phyloP scores from a whole-genome alignment of 2,329 filamentous ascomycete species.

The Chaetothyriales sp. region DNA sequence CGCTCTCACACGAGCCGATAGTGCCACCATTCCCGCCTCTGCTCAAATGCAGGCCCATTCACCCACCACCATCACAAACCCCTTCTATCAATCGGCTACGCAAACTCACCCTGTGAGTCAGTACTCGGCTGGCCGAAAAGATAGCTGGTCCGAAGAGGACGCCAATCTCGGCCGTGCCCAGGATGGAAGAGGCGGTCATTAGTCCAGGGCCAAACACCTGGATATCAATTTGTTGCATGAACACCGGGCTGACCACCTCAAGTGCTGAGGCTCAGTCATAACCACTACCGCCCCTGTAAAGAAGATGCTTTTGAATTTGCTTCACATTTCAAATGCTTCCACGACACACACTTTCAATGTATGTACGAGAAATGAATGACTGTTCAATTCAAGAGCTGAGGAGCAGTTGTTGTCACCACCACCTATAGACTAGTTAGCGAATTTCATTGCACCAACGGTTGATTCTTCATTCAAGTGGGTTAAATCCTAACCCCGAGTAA shows the following conservation, averaged over 20 bases:
- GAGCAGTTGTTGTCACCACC: background rate
- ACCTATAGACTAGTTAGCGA: background rate
- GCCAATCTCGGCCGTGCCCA: conserved; percentile 12
- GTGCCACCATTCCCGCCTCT: background rate
- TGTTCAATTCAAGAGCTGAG: background rate
- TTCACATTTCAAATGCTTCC: background rate
- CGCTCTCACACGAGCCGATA: conserved; percentile 5
- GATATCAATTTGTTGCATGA: conserved; percentile 1
- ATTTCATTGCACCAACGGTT: too few relatives aligned
- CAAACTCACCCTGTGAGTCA: conserved; percentile 11
- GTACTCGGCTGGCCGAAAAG: conserved; percentile 16
- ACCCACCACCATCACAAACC: conserved; percentile 3
- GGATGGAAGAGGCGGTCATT: conserved; percentile 11
- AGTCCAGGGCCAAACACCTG: conserved; percentile 1
- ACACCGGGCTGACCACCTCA: background rate
- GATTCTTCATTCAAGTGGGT: too few relatives aligned
- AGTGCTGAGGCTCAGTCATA: background rate
- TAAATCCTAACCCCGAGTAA: too few relatives aligned
- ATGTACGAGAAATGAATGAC: background rate
- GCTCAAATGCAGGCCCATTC: conserved; percentile 1
- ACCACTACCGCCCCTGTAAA: too few relatives aligned
- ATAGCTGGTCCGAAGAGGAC: conserved; percentile 3
- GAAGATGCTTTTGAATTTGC: background rate
- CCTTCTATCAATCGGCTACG: conserved; percentile 2
- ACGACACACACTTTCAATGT: background rate